These are phyloP conservation scores for Ilex paraguariensis DNA, from an alignment of 305 asterid species.

Conservation along the genomic window DNA sequence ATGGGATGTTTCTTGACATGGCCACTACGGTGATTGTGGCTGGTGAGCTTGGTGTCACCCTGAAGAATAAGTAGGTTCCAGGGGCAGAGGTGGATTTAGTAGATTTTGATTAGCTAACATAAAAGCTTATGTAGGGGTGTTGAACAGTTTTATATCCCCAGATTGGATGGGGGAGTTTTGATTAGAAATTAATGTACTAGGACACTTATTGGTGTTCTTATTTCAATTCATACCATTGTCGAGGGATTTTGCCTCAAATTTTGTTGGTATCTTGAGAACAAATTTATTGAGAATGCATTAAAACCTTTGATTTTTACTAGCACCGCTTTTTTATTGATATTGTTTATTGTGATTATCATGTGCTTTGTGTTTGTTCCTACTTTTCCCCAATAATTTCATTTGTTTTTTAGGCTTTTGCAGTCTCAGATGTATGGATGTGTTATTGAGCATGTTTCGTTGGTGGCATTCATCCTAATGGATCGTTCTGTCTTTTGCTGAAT, in stretches of 20 bases:
- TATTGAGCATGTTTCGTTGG: too few relatives aligned
- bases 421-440: too few relatives aligned
- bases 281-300: not conserved
- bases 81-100: not conserved
- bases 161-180: not conserved
- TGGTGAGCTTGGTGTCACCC: constrained; percentile 1
- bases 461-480: too few relatives aligned
- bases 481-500: too few relatives aligned
- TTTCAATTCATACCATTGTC: not conserved
- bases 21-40: constrained; percentile 13
- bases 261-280: not conserved
- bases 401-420: too few relatives aligned
- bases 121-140: too few relatives aligned
- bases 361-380: too few relatives aligned
- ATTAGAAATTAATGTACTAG: not conserved
- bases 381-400: too few relatives aligned
- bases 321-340: too few relatives aligned
- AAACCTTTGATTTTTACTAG: not conserved
- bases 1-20: constrained; percentile 15
- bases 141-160: too few relatives aligned
- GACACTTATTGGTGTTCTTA: not conserved
- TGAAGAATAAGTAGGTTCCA: constrained; percentile 1
- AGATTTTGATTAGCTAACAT: too few relatives aligned
- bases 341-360: too few relatives aligned
- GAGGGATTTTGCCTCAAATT: not conserved